Percentiles rank a stretch among this genome's conserved stretches.
These are phyloP conservation scores for Globisporangium recalcitrans DNA, from an alignment of 352 stramenopile species.

Conservation along the genomic window DNA sequence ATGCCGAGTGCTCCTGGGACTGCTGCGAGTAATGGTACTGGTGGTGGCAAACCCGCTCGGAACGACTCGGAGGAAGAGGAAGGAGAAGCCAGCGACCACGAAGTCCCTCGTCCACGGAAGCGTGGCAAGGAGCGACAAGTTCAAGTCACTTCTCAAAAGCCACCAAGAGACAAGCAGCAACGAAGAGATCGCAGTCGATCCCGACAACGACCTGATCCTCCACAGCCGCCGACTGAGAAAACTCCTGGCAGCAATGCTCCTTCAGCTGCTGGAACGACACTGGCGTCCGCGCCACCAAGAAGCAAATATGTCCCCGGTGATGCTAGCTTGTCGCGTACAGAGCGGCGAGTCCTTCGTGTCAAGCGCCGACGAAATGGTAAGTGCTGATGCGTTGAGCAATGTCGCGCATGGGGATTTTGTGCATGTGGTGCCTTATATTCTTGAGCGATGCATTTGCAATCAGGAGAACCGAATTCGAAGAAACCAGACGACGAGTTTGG, in stretches of 20 bases:
- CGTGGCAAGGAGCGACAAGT: constrained; percentile 12
- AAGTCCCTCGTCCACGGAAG: constrained; percentile 3
- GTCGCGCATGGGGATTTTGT: background rate
- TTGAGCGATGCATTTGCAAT: background rate
- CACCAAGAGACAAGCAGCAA: background rate
- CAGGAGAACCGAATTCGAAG: constrained; percentile 5
- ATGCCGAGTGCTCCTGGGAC: constrained; percentile 6
- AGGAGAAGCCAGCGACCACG: constrained; percentile 8
- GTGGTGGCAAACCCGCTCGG: constrained; percentile 10
- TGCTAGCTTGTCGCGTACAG: background rate
- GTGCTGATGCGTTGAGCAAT: background rate
- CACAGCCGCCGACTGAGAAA: background rate
- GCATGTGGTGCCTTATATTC: background rate
- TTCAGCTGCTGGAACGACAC: background rate
- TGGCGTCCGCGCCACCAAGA: background rate
- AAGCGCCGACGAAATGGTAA: constrained; percentile 13
- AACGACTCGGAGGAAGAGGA: constrained; percentile 5
- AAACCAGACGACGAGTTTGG: background rate
- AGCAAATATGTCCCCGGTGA: background rate
- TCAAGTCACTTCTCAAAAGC: constrained; percentile 12
- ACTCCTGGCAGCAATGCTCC: background rate
- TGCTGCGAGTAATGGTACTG: constrained; percentile 7
- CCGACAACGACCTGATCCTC: constrained; percentile 3
- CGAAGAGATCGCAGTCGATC: constrained; percentile 13
- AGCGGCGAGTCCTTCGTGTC: background rate